Evolutionary conservation across 345 rosid species (phyloP), one percentile per base, ranked within the genome.

Genomic region (Corchorus capsularis): DNA sequence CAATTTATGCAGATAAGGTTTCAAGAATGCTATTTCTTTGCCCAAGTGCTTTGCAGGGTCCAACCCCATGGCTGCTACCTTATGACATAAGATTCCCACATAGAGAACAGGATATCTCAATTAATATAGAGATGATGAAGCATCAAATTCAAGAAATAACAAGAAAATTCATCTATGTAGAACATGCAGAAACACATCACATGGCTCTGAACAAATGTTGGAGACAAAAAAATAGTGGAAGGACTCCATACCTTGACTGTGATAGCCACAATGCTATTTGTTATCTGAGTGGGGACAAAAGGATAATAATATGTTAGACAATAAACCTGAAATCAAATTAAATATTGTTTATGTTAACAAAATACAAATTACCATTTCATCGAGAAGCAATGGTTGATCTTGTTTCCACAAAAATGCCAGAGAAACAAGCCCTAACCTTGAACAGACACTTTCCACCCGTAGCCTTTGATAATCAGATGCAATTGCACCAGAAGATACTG

Each of bases 371-470:
- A 96, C 99, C 99, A 96, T 96, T 85, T 92, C 94, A 68, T 76
- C 95, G 84, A 96, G 97, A 83, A 96, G 98, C 85, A 90, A 66
- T 1, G 98, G 89, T 83, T 93, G 99, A 86, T 96, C 97, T 79
- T 93, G 97, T 89, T 89, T 96, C 99, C 98, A 96, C 85, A 96
- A 87, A 88, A 82, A 93, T 78, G 94, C 97, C 79, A 96, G 87
- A 84, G 99, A 93, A 86, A 96, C 94, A 83, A 96, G 94, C 80
- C 97, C 99, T 89, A 96, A 87, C 90, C 98, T 89, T 79, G 98
- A 96, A 85, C 99, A 96, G 78, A 96, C 89, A 85, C 91, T 91
- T 83, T 96, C 99, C 75, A 96, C 98, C 37, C 98, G 89, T 76
- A 93, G 85, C 82, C 99, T 85, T 69, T 96, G 99, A 79, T 96